These are phyloP conservation scores for Camelina sativa DNA, from an alignment of 345 rosid species.

Conservation along the genomic window DNA sequence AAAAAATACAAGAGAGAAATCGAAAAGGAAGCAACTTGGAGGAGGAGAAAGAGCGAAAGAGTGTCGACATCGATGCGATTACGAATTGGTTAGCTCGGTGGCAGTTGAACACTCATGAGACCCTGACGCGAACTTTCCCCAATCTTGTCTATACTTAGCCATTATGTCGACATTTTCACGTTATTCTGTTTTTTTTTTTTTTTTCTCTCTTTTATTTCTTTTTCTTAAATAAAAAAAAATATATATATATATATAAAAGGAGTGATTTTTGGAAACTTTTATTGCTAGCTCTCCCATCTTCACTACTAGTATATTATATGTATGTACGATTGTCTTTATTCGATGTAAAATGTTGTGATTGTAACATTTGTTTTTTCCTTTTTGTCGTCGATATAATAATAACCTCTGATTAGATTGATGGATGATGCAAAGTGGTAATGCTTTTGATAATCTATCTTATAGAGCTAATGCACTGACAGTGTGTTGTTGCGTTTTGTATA, in stretches of 20 bases:
- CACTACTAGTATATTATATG: background rate
- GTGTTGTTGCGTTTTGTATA: background rate
- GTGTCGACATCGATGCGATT: conserved; percentile 43
- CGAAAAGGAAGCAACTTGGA: conserved; percentile 16
- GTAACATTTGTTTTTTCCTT: background rate
- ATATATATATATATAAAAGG: no score
- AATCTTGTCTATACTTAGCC: conserved; percentile 31
- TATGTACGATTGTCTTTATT: conserved; percentile 2
- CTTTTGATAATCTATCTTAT: background rate
- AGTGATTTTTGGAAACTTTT: background rate
- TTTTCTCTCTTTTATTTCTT: background rate
- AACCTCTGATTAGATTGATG: background rate
- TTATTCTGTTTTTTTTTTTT: background rate
- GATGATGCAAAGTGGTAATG: background rate
- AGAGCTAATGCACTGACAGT: background rate
- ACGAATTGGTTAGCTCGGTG: conserved; percentile 20
- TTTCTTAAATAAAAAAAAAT: background rate
- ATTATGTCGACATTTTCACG: conserved; percentile 38
- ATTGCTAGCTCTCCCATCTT: background rate
- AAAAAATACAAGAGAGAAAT: background rate
- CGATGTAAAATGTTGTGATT: conserved; percentile 12
- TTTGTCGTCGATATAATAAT: background rate
- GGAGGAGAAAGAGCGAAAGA: conserved; percentile 38
- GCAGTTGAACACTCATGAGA: background rate
- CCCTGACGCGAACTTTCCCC: conserved; percentile 9